Evolutionary conservation across 2,329 filamentous ascomycete species (phyloP).

Genomic region (Orbilia ellipsospora): DNA sequence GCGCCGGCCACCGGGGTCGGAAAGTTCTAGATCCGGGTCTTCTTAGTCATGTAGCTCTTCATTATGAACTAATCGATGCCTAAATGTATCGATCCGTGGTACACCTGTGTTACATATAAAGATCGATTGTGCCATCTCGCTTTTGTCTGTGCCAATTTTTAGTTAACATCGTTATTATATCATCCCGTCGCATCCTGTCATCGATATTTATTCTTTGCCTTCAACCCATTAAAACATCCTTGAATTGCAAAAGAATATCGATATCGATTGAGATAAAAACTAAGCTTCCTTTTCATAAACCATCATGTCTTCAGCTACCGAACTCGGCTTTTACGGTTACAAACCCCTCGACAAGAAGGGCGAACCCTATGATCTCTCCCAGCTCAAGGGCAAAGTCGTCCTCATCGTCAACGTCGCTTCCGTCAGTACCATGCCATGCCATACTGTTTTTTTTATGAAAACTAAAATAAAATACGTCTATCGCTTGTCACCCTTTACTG

Average conservation of each 20-base stretch:
- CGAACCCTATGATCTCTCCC: constrained; percentile 73
- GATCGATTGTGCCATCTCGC: no score
- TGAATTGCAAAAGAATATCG: no score
- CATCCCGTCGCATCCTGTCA: no score
- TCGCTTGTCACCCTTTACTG: no score
- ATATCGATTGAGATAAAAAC: no score
- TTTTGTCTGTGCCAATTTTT: no score
- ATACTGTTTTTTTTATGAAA: background rate
- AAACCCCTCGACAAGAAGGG: constrained; percentile 84
- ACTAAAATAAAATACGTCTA: no score
- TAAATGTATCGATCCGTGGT: background rate
- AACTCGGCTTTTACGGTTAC: constrained; percentile 77
- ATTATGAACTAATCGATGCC: background rate
- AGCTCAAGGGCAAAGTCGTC: constrained; percentile 90
- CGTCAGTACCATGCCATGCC: constrained; percentile 58
- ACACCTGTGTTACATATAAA: no score
- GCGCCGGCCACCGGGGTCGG: background rate
- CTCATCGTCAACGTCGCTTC: constrained; percentile 97
- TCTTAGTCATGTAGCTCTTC: background rate
- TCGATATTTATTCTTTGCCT: no score
- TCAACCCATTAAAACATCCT: no score
- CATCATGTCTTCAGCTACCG: constrained; percentile 55
- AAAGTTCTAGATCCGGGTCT: constrained; percentile 11
- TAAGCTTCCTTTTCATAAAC: no score
- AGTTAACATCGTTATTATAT: no score